These are phyloP conservation scores for Marvania coccoides DNA, from an alignment of 139 green algal genomes.

Conservation along the genomic window DNA sequence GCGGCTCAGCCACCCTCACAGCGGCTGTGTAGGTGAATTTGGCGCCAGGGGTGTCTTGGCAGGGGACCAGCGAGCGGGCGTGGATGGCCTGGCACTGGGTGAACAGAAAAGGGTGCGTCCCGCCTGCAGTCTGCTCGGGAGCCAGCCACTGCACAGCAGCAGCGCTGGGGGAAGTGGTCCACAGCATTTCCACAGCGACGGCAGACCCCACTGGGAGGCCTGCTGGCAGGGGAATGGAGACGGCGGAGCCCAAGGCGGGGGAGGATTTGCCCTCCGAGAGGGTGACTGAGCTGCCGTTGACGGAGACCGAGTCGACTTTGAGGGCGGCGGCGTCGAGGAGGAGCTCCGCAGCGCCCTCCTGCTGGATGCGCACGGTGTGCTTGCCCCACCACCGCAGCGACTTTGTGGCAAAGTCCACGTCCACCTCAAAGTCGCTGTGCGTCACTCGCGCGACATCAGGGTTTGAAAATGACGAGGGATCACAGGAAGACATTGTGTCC, in stretches of 20 bases:
- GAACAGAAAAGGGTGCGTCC: conserved; percentile 84
- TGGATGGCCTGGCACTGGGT: conserved; percentile 94
- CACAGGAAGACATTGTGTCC: not conserved
- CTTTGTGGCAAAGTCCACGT: conserved; percentile 32
- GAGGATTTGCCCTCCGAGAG: not conserved
- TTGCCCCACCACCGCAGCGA: conserved; percentile 11
- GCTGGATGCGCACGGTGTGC: conserved; percentile 8
- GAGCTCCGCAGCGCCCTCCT: conserved; percentile 16
- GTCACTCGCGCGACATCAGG: not conserved
- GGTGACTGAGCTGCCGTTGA: conserved; percentile 8
- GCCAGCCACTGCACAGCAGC: conserved; percentile 73
- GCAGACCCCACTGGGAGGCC: not conserved
- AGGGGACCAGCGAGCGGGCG: conserved; percentile 79
- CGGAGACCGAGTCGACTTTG: conserved; percentile 18
- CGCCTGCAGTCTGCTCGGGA: conserved; percentile 70
- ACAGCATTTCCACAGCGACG: conserved; percentile 3
- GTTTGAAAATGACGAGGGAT: conserved; percentile 13
- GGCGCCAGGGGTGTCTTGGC: conserved; percentile 77
- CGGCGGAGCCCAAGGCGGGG: not conserved
- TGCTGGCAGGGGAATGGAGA: conserved; percentile 9
- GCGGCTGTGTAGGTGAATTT: conserved; percentile 74
- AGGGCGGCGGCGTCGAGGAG: conserved; percentile 56
- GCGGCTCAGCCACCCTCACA: conserved; percentile 54
- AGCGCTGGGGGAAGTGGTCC: conserved; percentile 38
- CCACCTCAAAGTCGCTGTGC: conserved; percentile 19